Percentiles rank a stretch among this genome's conserved stretches.
Conservation (phyloP, 2,329 filamentous ascomycete species). For the Colletotrichum musicola region DNA sequence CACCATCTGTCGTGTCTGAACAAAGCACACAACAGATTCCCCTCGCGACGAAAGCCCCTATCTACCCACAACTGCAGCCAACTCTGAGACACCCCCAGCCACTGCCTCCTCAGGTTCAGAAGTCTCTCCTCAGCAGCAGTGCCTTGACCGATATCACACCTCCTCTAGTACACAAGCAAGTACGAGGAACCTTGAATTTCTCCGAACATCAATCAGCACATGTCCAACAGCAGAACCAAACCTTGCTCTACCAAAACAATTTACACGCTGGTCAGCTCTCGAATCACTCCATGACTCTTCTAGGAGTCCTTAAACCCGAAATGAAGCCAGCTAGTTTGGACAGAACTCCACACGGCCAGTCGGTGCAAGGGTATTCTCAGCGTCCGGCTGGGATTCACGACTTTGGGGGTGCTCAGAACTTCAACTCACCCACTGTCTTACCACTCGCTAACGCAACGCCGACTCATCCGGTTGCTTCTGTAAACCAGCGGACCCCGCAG, state of each 20-base stretch:
- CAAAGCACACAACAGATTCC: conserved; percentile 15
- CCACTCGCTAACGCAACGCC: not conserved
- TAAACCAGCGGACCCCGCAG: conserved; percentile 43
- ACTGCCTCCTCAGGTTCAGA: conserved; percentile 68
- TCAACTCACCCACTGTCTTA: conserved; percentile 4
- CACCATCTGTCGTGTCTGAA: not conserved
- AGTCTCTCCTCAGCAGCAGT: conserved; percentile 26
- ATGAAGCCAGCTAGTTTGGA: conserved; percentile 12
- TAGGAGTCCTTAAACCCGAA: conserved; percentile 55
- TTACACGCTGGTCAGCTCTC: conserved; percentile 44
- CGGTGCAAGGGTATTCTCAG: not conserved
- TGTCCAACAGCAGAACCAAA: conserved; percentile 36
- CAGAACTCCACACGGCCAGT: not conserved
- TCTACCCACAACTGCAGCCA: conserved; percentile 33
- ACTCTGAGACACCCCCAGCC: conserved; percentile 59
- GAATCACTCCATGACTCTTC: conserved; percentile 52
- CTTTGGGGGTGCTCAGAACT: conserved; percentile 3
- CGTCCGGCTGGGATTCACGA: not conserved
- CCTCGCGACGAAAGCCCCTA: conserved; percentile 2
- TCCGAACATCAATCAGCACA: conserved; percentile 16
- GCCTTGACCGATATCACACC: conserved; percentile 36
- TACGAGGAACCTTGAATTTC: conserved; percentile 23
- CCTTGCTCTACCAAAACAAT: conserved; percentile 35
- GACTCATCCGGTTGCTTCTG: not conserved
- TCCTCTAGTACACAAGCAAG: conserved; percentile 35